Conservation (phyloP, 495 filamentous ascomycete genomes). For the Penicillium arizonense region DNA sequence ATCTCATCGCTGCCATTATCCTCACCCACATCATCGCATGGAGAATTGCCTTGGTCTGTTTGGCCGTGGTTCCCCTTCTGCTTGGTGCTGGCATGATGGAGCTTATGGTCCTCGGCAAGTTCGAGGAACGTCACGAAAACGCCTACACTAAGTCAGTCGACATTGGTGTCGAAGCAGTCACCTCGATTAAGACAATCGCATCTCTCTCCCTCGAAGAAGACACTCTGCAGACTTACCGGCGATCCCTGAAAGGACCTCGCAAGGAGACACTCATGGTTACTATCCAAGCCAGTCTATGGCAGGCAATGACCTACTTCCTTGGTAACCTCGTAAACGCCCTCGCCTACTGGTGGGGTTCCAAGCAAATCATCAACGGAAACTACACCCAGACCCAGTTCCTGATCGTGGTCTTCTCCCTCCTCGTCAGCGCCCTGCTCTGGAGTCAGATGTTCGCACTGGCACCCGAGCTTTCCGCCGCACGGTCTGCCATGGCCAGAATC, state of each 20-base stretch:
- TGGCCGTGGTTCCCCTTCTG: constrained; percentile 38
- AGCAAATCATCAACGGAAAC: constrained; percentile 51
- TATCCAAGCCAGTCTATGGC: constrained; percentile 47
- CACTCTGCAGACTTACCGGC: constrained; percentile 33
- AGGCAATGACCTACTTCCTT: constrained; percentile 49
- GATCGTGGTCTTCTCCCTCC: constrained; percentile 56
- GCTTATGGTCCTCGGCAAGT: constrained; percentile 45
- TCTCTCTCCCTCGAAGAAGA: constrained; percentile 45
- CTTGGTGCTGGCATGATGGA: constrained; percentile 48
- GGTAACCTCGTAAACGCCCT: constrained; percentile 59
- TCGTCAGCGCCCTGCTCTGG: constrained; percentile 56
- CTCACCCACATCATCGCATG: constrained; percentile 39
- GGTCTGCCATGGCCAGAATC: constrained; percentile 39
- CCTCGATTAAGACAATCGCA: constrained; percentile 52
- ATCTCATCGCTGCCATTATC: constrained; percentile 35
- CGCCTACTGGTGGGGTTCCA: constrained; percentile 66
- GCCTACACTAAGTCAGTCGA: constrained; percentile 47
- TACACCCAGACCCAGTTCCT: constrained; percentile 60
- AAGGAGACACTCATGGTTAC: constrained; percentile 46
- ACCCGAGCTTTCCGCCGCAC: constrained; percentile 55
- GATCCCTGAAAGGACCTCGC: constrained; percentile 34
- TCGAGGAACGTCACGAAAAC: constrained; percentile 56
- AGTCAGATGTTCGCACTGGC: constrained; percentile 64
- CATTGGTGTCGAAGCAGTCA: constrained; percentile 48
- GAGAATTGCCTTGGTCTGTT: constrained; percentile 36